A percentile compares a stretch with the other conserved stretches of the same genome.
These are phyloP conservation scores for Beauveria scarabaeidicola DNA, from an alignment of 2,329 filamentous ascomycete species.

Conservation along the genomic window DNA sequence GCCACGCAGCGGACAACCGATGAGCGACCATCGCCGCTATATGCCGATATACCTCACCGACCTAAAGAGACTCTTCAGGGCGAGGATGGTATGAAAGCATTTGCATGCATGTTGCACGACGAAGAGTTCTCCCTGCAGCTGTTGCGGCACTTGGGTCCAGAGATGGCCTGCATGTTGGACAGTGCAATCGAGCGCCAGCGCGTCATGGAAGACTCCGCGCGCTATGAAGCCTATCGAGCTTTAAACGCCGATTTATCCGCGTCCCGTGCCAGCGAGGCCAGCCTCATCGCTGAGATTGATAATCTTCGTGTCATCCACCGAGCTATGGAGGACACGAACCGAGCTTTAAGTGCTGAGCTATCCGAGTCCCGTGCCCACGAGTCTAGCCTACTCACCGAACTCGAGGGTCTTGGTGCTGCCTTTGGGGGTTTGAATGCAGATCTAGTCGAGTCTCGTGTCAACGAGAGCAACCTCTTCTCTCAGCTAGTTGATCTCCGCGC, in stretches of 20 bases:
- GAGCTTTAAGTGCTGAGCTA: neutral
- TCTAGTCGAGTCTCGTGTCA: neutral
- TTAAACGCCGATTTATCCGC: neutral
- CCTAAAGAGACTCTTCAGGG: neutral
- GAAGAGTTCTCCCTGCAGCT: neutral
- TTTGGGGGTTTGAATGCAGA: neutral
- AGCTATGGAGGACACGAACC: neutral
- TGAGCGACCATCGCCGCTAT: neutral
- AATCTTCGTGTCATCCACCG: neutral
- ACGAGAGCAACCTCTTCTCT: neutral
- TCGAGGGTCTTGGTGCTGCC: neutral
- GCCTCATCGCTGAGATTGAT: neutral
- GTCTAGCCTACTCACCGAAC: neutral
- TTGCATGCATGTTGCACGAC: neutral
- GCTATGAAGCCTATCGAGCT: neutral
- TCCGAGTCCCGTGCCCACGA: neutral
- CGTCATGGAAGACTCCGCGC: neutral
- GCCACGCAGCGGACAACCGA: neutral
- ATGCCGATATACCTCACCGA: neutral
- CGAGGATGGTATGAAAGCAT: no score
- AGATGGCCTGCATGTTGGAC: neutral
- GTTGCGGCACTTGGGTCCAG: neutral
- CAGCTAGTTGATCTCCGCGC: neutral
- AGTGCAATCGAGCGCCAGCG: neutral
- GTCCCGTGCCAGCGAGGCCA: neutral